Evolutionary conservation across 2,329 filamentous ascomycete genomes (phyloP).

Genomic region (Claviceps africana): DNA sequence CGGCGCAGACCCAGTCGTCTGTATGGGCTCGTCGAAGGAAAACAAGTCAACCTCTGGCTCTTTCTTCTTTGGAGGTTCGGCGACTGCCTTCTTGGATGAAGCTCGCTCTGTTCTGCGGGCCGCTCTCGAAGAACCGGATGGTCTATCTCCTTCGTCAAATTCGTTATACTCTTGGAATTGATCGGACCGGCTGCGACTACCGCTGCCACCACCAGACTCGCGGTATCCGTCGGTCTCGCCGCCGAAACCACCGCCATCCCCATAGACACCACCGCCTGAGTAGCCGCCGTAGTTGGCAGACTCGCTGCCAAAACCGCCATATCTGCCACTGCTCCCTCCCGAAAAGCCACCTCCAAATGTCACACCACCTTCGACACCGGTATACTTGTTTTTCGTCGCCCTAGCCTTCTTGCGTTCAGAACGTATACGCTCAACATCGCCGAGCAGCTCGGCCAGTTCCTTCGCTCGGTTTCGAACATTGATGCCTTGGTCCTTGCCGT

Average conservation of each 20-base stretch:
- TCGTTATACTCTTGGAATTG: slow-evolving; percentile 96
- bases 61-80: slow-evolving; percentile 63
- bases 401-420: slow-evolving; percentile 79
- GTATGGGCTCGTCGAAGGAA: slow-evolving; percentile 68
- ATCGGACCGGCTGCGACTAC: slow-evolving; percentile 43
- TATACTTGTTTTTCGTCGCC: slow-evolving; percentile 84
- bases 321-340: slow-evolving; percentile 39
- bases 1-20: slow-evolving; percentile 31
- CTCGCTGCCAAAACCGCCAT: slow-evolving; percentile 86
- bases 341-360: slow-evolving; percentile 42
- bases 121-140: slow-evolving; percentile 31
- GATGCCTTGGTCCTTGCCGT: slow-evolving; percentile 95
- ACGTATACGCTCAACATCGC: slow-evolving; percentile 80
- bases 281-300: slow-evolving; percentile 57
- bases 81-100: slow-evolving; percentile 27
- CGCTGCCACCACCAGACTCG: slow-evolving; percentile 80
- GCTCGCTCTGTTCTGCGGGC: slow-evolving; percentile 19
- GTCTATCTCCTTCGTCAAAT: slow-evolving; percentile 60
- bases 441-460: slow-evolving; percentile 83
- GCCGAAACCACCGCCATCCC: slow-evolving; percentile 80
- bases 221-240: slow-evolving; percentile 63
- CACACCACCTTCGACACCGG: slow-evolving; percentile 75
- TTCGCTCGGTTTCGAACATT: slow-evolving; percentile 96
- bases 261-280: slow-evolving; percentile 65
- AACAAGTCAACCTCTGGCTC: slow-evolving; percentile 87